Percentiles rank a stretch among this genome's conserved stretches.
phyloP scores from a whole-genome alignment of 176 grass and related monocot genomes.

The Elaeis guineensis region DNA sequence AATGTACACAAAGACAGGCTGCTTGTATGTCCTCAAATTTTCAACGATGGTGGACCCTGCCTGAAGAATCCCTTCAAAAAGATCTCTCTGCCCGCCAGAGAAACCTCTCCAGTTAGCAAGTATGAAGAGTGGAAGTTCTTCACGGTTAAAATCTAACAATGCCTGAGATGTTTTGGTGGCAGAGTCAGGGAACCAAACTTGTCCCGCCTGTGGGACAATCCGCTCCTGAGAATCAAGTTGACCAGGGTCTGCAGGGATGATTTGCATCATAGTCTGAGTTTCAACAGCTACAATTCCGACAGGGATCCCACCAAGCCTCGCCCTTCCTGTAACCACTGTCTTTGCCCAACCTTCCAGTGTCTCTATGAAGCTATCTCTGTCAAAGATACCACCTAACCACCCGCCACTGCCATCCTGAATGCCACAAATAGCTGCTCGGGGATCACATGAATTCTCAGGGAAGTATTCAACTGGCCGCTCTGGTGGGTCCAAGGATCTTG shows the following conservation, averaged over 20 bases:
- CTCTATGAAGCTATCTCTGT: slow-evolving; percentile 82
- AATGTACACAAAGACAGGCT: slow-evolving; percentile 95
- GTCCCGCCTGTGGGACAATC: slow-evolving; percentile 86
- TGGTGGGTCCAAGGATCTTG: slow-evolving; percentile 71
- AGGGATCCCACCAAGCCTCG: slow-evolving; percentile 92
- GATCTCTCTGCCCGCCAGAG: slow-evolving; percentile 93
- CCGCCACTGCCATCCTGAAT: slow-evolving; percentile 45
- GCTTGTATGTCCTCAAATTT: slow-evolving; percentile 87
- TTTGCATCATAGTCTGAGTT: slow-evolving; percentile 93
- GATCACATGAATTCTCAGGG: slow-evolving; percentile 89
- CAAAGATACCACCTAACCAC: slow-evolving; percentile 93
- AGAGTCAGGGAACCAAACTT: slow-evolving; percentile 98
- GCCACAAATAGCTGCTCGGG: slow-evolving; percentile 79
- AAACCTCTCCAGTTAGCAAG: slow-evolving; percentile 99
- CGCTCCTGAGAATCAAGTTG: slow-evolving; percentile 92
- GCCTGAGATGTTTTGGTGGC: slow-evolving; percentile 94
- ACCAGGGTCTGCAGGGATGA: slow-evolving; percentile 92
- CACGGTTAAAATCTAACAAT: slow-evolving; percentile 83
- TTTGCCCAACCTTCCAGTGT: slow-evolving; percentile 99
- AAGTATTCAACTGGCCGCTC: slow-evolving; percentile 69
- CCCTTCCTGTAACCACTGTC: slow-evolving; percentile 91
- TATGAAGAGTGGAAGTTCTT: slow-evolving; percentile 89
- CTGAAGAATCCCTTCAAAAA: slow-evolving; percentile 99
- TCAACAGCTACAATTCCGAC: slow-evolving; percentile 92
- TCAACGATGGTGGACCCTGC: slow-evolving; percentile 95